A percentile compares a stretch with the other conserved stretches of the same genome.
These are phyloP conservation scores for Rhypophila decipiens DNA, from an alignment of 495 filamentous ascomycete species.

Conservation along the genomic window DNA sequence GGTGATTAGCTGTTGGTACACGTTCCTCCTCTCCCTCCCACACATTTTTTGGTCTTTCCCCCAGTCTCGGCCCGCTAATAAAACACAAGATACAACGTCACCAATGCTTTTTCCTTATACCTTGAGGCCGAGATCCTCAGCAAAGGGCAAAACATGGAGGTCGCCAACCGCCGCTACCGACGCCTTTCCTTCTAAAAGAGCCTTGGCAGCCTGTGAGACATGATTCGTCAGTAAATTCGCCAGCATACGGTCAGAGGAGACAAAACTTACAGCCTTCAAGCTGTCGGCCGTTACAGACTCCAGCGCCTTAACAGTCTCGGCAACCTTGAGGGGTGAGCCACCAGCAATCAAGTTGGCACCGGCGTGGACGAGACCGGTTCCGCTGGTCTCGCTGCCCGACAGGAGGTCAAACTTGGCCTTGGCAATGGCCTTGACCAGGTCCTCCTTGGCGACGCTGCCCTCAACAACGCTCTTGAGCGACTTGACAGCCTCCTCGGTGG, in stretches of 20 bases:
- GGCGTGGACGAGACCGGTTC: slow-evolving; percentile 55
- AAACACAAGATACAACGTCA: slow-evolving; percentile 28
- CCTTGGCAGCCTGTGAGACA: slow-evolving; percentile 63
- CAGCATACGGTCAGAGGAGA: slow-evolving; percentile 7
- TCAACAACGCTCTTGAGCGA: slow-evolving; percentile 70
- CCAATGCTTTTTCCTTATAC: slow-evolving; percentile 53
- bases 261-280: slow-evolving; percentile 72
- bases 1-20: slow-evolving; percentile 12
- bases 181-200: slow-evolving; percentile 80
- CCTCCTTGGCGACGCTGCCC: slow-evolving; percentile 71
- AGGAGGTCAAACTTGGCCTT: slow-evolving; percentile 90
- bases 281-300: slow-evolving; percentile 75
- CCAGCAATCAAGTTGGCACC: slow-evolving; percentile 60
- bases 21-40: slow-evolving; percentile 22
- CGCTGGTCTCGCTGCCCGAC: slow-evolving; percentile 72
- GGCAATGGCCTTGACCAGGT: slow-evolving; percentile 83
- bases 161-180: slow-evolving; percentile 85
- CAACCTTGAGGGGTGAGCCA: slow-evolving; percentile 79
- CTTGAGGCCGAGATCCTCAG: slow-evolving; percentile 86
- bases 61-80: slow-evolving; percentile 42
- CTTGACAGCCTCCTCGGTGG: slow-evolving; percentile 62
- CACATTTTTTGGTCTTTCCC: not conserved
- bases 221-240: too few relatives aligned
- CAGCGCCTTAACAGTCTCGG: slow-evolving; percentile 70
- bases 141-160: slow-evolving; percentile 79